phyloP scores from a whole-genome alignment of 208 protist genomes.

The Crithidia thermophila region DNA sequence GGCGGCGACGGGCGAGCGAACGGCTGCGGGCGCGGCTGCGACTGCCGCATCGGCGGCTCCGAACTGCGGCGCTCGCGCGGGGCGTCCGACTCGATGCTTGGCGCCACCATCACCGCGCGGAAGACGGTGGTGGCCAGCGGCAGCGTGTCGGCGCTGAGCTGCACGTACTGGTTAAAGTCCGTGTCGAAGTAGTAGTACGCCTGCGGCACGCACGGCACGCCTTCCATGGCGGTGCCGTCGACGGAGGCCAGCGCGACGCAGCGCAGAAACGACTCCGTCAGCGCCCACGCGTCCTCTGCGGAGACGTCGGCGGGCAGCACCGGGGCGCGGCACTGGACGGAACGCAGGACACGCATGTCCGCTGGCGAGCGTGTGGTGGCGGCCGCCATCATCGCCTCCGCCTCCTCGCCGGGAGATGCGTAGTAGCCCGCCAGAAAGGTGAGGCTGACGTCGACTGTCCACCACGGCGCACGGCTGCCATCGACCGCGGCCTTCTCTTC shows the following conservation, averaged over 20 bases:
- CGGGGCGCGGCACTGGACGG: conserved; percentile 30
- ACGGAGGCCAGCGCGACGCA: conserved; percentile 21
- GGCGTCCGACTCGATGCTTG: neutral
- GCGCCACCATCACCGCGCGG: conserved; percentile 33
- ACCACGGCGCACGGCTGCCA: conserved; percentile 14
- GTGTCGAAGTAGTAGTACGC: conserved; percentile 58
- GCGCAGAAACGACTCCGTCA: conserved; percentile 34
- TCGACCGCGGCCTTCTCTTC: neutral
- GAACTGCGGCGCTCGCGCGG: neutral
- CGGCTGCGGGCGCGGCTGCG: neutral
- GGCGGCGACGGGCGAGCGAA: neutral
- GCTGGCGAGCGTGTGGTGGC: conserved; percentile 12
- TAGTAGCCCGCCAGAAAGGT: neutral
- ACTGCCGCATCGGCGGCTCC: neutral
- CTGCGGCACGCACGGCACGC: conserved; percentile 16
- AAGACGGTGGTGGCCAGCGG: conserved; percentile 28
- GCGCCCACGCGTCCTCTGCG: conserved; percentile 15
- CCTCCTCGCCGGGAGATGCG: conserved; percentile 3
- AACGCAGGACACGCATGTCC: conserved; percentile 23
- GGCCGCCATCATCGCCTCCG: conserved; percentile 18
- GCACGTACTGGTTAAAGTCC: conserved; percentile 47
- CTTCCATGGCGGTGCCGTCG: conserved; percentile 12
- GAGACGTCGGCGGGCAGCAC: conserved; percentile 28
- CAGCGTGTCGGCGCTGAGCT: conserved; percentile 44
- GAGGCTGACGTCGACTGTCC: conserved; percentile 30